Base-by-base conservation (phyloP, 2,329 filamentous ascomycete species). In the Phaeosphaeria sp. region DNA sequence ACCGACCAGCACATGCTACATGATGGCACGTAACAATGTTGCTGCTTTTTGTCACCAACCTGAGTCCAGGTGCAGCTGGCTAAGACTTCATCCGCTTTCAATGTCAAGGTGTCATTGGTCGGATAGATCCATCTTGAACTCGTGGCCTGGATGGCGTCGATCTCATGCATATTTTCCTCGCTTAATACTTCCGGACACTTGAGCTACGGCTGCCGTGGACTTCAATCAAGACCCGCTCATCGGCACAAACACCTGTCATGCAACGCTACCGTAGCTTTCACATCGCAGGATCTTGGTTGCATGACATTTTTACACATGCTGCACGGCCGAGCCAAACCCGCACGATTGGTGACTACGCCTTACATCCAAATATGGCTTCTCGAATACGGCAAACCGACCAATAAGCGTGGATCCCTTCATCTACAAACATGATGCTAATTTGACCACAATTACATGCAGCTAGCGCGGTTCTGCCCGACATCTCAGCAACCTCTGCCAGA, bases 201-300 rank as follows among this genome's bases (percentile, higher is more conserved):
- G 30, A 36, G 30, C 30, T 36, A 36, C 6, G 6, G 13, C 30
- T 36, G 30, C 11, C 30, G 30, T 36, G 3, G 3, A 7, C 30
- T 15, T 11, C 17, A 25, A 23, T 13, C 36, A 30, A 1, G 13
- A 21, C 20, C 15, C 23, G 18, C 15, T 21, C 11, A 23, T n/a
- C 47, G 20, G 18, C 30, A 33, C 30, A 11, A 39, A n/a, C 9
- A 15, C 2, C 21, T 15, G 3, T 15, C 5, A 36, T 36, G 13
- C 50, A 53, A 44, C 25, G 20, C 41, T 52, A 30, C 39, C 15
- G 42, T 30, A 46, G 42, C 42, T 46, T 36, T 36, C 30, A 15
- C 44, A 21, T 33, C 42, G 42, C 52, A 54, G 44, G 20, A 48
- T 54, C 46, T 30, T 54, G 52, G 52, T 6, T 43, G 20, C 50